Conservation (phyloP, 495 filamentous ascomycete species). For the Astrocystis sublimbata region DNA sequence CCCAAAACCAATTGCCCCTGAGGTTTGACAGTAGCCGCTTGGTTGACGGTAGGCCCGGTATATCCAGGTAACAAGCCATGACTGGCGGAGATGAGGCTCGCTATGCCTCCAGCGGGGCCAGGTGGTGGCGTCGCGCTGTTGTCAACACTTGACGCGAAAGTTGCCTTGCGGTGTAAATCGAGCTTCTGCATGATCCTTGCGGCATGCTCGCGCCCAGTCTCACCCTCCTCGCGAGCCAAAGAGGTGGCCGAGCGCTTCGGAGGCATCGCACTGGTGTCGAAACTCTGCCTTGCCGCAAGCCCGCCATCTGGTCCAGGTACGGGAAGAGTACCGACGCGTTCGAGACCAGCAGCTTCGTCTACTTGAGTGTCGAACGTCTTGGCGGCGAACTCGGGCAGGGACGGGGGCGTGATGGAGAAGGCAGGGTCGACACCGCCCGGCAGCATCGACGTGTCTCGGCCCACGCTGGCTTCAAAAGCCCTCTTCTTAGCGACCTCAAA, state of each 20-base stretch:
- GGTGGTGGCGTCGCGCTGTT: conserved; percentile 38
- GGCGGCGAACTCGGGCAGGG: conserved; percentile 84
- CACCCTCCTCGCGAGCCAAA: conserved; percentile 57
- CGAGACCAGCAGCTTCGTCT: conserved; percentile 40
- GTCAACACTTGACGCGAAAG: conserved; percentile 47
- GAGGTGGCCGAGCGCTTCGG: conserved; percentile 51
- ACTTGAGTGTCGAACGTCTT: conserved; percentile 68
- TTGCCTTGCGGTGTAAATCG: conserved; percentile 82
- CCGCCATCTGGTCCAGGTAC: conserved; percentile 63
- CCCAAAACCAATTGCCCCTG: conserved; percentile 23
- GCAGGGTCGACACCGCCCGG: conserved; percentile 73
- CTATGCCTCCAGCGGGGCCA: conserved; percentile 66
- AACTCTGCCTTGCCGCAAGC: conserved; percentile 62
- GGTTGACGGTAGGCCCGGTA: conserved; percentile 27
- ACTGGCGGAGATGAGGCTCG: conserved; percentile 82
- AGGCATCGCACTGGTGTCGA: conserved; percentile 60
- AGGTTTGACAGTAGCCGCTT: conserved; percentile 27
- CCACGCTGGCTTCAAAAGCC: conserved; percentile 73
- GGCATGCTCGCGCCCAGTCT: conserved; percentile 72
- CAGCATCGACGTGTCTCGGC: conserved; percentile 56
- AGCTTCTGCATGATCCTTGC: conserved; percentile 89
- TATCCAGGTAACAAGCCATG: conserved; percentile 72
- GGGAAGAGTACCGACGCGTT: conserved; percentile 58
- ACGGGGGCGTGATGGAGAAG: conserved; percentile 87
- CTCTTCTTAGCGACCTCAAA: conserved; percentile 93